Evolutionary conservation across 1,284 basidiomycete species (phyloP).

Genomic region (Moniliophthora roreri): DNA sequence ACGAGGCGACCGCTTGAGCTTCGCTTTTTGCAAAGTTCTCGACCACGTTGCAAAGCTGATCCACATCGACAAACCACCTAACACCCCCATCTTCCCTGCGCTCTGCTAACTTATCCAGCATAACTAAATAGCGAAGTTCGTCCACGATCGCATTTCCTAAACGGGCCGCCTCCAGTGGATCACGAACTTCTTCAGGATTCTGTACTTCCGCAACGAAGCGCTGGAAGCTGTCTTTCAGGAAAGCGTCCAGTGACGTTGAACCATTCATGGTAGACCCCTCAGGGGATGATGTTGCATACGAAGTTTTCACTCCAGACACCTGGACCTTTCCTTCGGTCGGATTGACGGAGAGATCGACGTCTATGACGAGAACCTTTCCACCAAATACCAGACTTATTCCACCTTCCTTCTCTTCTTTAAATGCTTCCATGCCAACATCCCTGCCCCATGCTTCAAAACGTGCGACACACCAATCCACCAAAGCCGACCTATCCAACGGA

Average conservation of each 20-base stretch:
- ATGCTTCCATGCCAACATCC: constrained; percentile 68
- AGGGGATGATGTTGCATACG: constrained; percentile 57
- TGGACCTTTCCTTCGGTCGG: constrained; percentile 39
- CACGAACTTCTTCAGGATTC: constrained; percentile 48
- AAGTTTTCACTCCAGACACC: constrained; percentile 62
- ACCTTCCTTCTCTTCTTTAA: constrained; percentile 56
- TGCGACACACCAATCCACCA: constrained; percentile 56
- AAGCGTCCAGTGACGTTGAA: constrained; percentile 60
- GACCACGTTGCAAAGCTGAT: constrained; percentile 48
- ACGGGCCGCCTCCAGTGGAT: constrained; percentile 48
- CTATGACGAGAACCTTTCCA: constrained; percentile 75
- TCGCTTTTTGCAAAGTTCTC: constrained; percentile 54
- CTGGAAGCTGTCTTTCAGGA: constrained; percentile 53
- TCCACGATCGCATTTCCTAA: constrained; percentile 48
- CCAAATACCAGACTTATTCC: constrained; percentile 63
- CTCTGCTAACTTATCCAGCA: constrained; percentile 62
- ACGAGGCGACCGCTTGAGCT: constrained; percentile 53
- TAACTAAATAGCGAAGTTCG: constrained; percentile 69
- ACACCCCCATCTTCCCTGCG: constrained; percentile 62
- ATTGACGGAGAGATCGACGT: constrained; percentile 61
- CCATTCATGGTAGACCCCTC: constrained; percentile 44
- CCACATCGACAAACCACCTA: constrained; percentile 71
- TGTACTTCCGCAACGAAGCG: constrained; percentile 62
- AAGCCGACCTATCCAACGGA: constrained; percentile 42
- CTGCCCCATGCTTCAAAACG: constrained; percentile 60